Evolutionary conservation across 2,329 filamentous ascomycete genomes (phyloP), one percentile per base, ranked within the genome.

Genomic region (Westerdykella aurantiaca): DNA sequence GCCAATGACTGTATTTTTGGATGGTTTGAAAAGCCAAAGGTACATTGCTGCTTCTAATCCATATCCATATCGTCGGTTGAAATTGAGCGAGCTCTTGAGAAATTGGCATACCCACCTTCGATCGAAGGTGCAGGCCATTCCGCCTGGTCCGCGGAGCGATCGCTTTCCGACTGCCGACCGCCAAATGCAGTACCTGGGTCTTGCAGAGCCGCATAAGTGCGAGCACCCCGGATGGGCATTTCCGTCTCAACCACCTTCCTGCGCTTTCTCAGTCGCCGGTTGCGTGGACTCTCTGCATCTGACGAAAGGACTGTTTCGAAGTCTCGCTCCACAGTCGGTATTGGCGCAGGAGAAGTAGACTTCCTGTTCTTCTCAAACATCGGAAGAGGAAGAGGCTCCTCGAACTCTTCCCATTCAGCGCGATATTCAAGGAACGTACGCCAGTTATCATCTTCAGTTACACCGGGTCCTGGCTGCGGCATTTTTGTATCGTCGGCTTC

Each of bases 361-460:
- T 52, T 61, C 21, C 49, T 50, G 22, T 58, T 61, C 6, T 47
- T 48, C 11, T 47, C 10, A 35, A 66, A 60, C 3, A 29, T 50
- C 3, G 47, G 39, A 6, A 17, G 18, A 3, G 51, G 46, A 2
- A 63, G 48, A 14, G 55, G 53, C 4, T 35, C 48, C 0, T 39
- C 39, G 33, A 51, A 46, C n/a, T 54, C 54, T 52, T 80, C 76
- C 77, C 78, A 80, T 25, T 72, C 67, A 14, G 70, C 66, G 37
- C 65, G 69, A 41, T 74, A 77, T 2, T 73, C 55, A 1, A 68
- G 63, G 39, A 61, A 64, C 21, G 66, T 65, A 40, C 73, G 69
- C 78, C 78, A 80, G 39, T 72, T 62, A n/a, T 64, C 53, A 9
- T 68, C 43, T 9, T 29, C 11, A 29, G 11, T 29, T 12, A 9